Conservation (phyloP, 1,284 basidiomycete genomes). For the Ustilago nuda region DNA sequence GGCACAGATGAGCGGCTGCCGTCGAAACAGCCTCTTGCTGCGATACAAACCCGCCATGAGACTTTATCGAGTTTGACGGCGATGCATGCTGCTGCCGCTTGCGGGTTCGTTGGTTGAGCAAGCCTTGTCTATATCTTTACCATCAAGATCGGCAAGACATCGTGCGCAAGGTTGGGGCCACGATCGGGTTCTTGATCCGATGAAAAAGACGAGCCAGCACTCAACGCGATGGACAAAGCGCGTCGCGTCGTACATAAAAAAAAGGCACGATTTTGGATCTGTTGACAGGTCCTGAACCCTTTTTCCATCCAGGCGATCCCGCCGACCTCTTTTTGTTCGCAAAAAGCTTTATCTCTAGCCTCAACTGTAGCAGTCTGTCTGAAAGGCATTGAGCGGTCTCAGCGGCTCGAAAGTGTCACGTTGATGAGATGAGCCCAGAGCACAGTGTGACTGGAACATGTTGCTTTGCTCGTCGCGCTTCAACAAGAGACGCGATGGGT, state of each 20-base stretch:
- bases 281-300: slow-evolving; percentile 2
- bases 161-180: not conserved
- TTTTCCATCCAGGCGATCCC: slow-evolving; percentile 3
- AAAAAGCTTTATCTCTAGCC: not conserved
- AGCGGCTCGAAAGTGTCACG: not conserved
- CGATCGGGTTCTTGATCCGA: slow-evolving; percentile 8
- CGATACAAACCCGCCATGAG: too few species aligned
- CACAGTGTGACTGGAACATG: slow-evolving; percentile 1
- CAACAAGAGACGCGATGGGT: not conserved
- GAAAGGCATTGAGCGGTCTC: not conserved
- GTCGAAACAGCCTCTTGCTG: too few species aligned
- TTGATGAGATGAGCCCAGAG: not conserved
- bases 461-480: slow-evolving; percentile 15
- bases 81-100: too few species aligned
- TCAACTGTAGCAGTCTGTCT: not conserved
- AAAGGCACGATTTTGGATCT: not conserved
- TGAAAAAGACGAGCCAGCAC: not conserved
- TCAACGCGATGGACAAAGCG: slow-evolving; percentile 19
- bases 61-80: too few species aligned
- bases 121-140: not conserved
- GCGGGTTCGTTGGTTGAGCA: too few species aligned
- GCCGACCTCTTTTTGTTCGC: slow-evolving; percentile 1
- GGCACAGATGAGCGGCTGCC: too few species aligned
- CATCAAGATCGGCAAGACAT: not conserved
- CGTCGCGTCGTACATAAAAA: not conserved